phyloP scores from a whole-genome alignment of 371 early-diverging fungal species.

The Mortierella sp. region DNA sequence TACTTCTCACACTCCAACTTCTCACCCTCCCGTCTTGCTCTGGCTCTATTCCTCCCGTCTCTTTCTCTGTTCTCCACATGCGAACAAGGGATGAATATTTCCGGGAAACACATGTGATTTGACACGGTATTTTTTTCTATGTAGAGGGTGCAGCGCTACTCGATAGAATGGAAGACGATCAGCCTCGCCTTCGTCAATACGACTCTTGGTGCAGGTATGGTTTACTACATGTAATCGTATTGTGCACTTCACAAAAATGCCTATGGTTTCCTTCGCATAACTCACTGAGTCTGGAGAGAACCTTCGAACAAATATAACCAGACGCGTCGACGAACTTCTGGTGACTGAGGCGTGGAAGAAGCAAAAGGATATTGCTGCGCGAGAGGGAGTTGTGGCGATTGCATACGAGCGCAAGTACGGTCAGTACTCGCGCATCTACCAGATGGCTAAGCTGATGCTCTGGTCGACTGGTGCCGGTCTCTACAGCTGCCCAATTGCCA shows the following conservation, averaged over 20 bases:
- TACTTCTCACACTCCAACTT: too few relatives aligned
- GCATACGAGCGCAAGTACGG: constrained; percentile 68
- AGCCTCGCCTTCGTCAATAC: constrained; percentile 72
- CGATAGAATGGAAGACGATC: constrained; percentile 56
- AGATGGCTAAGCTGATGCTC: constrained; percentile 75
- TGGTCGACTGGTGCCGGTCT: constrained; percentile 66
- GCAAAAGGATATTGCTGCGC: constrained; percentile 66
- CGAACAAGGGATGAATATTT: too few relatives aligned
- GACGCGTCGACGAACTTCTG: constrained; percentile 70
- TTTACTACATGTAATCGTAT: too few relatives aligned
- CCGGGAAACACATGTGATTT: too few relatives aligned
- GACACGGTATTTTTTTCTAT: background rate
- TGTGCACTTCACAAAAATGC: too few relatives aligned
- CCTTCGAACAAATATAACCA: too few relatives aligned
- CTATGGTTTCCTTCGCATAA: too few relatives aligned
- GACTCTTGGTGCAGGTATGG: constrained; percentile 71
- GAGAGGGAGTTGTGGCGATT: constrained; percentile 72
- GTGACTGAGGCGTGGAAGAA: constrained; percentile 70
- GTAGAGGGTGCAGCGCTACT: constrained; percentile 38
- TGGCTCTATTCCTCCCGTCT: background rate
- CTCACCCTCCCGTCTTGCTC: background rate
- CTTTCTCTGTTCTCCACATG: background rate
- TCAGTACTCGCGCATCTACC: constrained; percentile 66
- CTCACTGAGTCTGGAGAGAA: too few relatives aligned
- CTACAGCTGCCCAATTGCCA: constrained; percentile 75